Percentiles rank a stretch among this genome's conserved stretches.
These are phyloP conservation scores for Cryphonectria japonica DNA, from an alignment of 2,329 filamentous ascomycete species.

Conservation along the genomic window DNA sequence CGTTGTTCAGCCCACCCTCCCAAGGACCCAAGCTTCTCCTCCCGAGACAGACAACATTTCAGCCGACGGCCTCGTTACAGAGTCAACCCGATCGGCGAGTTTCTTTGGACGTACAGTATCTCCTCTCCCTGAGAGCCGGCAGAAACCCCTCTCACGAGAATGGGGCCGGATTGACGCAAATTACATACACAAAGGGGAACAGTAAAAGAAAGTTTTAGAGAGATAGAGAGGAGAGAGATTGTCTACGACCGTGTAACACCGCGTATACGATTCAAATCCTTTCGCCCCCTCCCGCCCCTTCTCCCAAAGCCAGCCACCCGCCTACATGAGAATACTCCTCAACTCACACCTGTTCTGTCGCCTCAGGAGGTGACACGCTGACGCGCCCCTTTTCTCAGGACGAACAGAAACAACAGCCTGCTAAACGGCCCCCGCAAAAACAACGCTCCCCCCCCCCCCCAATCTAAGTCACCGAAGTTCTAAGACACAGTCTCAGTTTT, in stretches of 20 bases:
- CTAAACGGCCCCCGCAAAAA: background rate
- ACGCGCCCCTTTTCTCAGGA: background rate
- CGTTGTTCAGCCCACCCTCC: background rate
- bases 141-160: background rate
- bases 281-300: background rate
- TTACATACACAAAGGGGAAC: background rate
- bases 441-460: background rate
- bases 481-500: background rate
- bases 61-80: background rate
- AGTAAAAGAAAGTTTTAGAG: no score
- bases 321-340: background rate
- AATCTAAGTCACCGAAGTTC: background rate
- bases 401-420: background rate
- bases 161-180: background rate
- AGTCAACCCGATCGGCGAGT: background rate
- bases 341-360: background rate
- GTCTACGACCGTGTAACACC: constrained; percentile 2
- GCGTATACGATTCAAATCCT: background rate
- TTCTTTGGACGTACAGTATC: background rate
- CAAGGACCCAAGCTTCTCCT: background rate
- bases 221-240: background rate
- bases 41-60: background rate
- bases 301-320: background rate
- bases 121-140: background rate
- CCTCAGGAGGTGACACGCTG: background rate